These are phyloP conservation scores for Tetrapisispora nanseiensis DNA, from an alignment of 805 yeast species.

Conservation along the genomic window DNA sequence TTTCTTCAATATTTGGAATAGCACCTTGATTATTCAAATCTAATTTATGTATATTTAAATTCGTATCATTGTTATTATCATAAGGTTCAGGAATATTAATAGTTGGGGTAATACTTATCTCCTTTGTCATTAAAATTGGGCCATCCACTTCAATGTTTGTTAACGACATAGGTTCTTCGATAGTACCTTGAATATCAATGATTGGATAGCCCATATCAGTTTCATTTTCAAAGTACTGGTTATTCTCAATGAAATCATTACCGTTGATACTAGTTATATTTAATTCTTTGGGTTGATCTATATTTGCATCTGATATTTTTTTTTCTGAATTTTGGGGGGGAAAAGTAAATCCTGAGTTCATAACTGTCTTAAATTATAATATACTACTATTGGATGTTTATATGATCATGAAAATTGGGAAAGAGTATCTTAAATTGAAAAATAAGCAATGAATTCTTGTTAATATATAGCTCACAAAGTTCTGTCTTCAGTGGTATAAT, in stretches of 20 bases:
- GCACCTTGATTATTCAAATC: too few relatives aligned
- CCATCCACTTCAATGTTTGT: background rate
- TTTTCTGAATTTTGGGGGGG: constrained; percentile 13
- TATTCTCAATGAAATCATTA: background rate
- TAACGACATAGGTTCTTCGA: background rate
- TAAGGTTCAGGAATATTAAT: constrained; percentile 15
- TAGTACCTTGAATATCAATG: background rate
- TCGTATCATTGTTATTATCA: too few relatives aligned
- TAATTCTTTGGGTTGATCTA: background rate
- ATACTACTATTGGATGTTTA: too few relatives aligned
- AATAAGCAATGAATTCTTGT: too few relatives aligned
- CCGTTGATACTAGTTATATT: background rate
- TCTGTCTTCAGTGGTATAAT: too few relatives aligned
- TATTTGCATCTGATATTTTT: background rate
- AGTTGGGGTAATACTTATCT: constrained; percentile 6
- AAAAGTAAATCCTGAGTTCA: constrained; percentile 24
- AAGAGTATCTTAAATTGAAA: too few relatives aligned
- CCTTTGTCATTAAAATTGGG: constrained; percentile 1
- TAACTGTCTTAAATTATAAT: too few relatives aligned
- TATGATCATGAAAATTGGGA: too few relatives aligned
- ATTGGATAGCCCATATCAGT: background rate
- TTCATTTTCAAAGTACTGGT: background rate
- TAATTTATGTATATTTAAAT: too few relatives aligned
- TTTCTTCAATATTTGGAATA: constrained; percentile 6
- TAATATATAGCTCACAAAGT: too few relatives aligned